phyloP scores from a whole-genome alignment of 2,329 filamentous ascomycete genomes.

The Aspergillus texensis region DNA sequence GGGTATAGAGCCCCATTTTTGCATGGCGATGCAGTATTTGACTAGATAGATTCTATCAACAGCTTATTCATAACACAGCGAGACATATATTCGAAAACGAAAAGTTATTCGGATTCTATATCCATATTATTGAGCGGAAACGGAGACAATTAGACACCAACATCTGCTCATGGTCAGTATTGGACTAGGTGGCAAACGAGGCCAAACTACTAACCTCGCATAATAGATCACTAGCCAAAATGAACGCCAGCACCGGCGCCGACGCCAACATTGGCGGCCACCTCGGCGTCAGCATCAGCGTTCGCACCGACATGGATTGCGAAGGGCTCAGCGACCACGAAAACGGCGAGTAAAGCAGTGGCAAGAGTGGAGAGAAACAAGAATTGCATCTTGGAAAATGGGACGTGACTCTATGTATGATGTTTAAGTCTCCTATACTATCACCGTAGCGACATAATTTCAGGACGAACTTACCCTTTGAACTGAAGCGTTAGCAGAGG shows the following conservation, averaged over 20 bases:
- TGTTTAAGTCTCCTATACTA: background rate
- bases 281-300: background rate
- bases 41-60: too few species aligned
- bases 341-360: background rate
- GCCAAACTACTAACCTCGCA: background rate
- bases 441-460: too few species aligned
- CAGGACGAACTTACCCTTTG: too few species aligned
- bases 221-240: background rate
- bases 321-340: background rate
- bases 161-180: too few species aligned
- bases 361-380: background rate
- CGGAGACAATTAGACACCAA: too few species aligned
- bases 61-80: too few species aligned
- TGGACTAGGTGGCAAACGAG: fast-evolving
- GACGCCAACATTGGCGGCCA: background rate
- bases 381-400: background rate
- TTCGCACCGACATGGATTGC: background rate
- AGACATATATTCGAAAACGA: too few species aligned
- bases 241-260: background rate
- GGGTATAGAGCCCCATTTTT: too few species aligned
- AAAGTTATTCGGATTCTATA: too few species aligned
- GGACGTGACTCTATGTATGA: background rate
- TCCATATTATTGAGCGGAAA: too few species aligned
- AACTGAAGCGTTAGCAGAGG: too few species aligned
- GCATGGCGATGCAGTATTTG: too few species aligned